Percentiles rank a stretch among this genome's conserved stretches.
These are phyloP conservation scores for Gaertneriomyces semiglobifer DNA, from an alignment of 192 early-diverging fungal species.

Conservation along the genomic window DNA sequence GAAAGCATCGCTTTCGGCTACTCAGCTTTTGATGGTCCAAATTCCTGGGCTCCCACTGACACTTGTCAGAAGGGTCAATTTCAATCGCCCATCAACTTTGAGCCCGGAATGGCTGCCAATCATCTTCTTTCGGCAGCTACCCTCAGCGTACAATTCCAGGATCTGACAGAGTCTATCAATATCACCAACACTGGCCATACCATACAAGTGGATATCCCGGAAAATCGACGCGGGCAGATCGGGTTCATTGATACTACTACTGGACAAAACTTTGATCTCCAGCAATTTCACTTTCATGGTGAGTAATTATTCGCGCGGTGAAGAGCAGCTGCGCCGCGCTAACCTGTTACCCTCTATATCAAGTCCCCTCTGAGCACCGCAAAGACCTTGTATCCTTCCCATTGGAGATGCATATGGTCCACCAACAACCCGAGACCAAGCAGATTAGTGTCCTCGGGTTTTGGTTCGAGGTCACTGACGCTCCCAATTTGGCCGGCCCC, in stretches of 20 bases:
- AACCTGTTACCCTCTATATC: not conserved
- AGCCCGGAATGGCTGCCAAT: not conserved
- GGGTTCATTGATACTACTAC: conserved; percentile 25
- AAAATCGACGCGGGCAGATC: not conserved
- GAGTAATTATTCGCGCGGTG: conserved; percentile 48
- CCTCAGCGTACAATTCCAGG: conserved; percentile 1
- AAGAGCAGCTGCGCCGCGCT: not conserved
- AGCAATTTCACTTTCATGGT: conserved; percentile 62
- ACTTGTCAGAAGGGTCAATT: not conserved
- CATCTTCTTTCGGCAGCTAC: not conserved
- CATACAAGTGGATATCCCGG: conserved; percentile 25
- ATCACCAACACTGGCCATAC: conserved; percentile 43
- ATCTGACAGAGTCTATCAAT: conserved; percentile 19
- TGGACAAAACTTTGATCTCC: conserved; percentile 36
- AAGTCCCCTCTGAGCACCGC: not conserved
- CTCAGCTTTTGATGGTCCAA: conserved; percentile 1
- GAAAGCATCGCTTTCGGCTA: not conserved
- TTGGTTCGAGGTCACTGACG: conserved; percentile 39
- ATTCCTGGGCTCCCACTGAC: not conserved
- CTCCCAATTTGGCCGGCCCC: conserved; percentile 5
- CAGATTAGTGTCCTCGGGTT: conserved; percentile 48
- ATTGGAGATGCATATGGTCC: conserved; percentile 54
- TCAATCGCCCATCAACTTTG: conserved; percentile 58
- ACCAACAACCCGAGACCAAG: conserved; percentile 30
- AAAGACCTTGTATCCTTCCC: conserved; percentile 7